Base-by-base conservation (phyloP, 805 yeast genomes). In the Metschnikowia bowlesiae region DNA sequence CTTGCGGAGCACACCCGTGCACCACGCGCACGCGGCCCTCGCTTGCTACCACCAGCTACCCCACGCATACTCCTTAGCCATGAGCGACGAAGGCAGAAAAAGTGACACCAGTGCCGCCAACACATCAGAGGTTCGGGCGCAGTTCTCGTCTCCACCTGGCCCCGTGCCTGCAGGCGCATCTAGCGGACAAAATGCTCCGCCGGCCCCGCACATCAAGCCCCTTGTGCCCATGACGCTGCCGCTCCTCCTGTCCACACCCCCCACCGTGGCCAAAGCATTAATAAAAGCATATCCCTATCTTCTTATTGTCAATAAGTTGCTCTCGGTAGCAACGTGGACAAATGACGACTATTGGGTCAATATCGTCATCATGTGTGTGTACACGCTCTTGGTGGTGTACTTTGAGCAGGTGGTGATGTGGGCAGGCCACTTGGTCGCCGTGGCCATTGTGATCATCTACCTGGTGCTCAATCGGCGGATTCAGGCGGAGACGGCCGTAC, bases 251-350 rank as follows among this genome's bases (percentile, higher is more conserved):
- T 82, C 89, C 1, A 94, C 99, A 0, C 98, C 98, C 2, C 94
- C 97, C 2, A 81, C 90, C 0, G 89, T 92, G 11, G 84, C 96
- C 31, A 87, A 88, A 59, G 88, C 94, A 2, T 75, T 92, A 46
- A 81, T 90, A 37, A 78, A 82, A 53, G 82, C 96, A 8, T 91
- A 92, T 64, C 98, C 98, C 1, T 89, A 89, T 63, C 73, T 92
- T 39, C 75, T 87, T 37, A 79, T 87, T 1, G 81, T 84, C 8
- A 89, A 91, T 65, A 82, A 83, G 56, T 54, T 80, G 2, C 73
- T 90, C 49, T 83, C 88, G 39, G 75, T 90, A 37, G 66, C 88
- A 35, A 91, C 98, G 0, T 92, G 99, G 99, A 87, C 97, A 2
- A 83, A 84, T 54, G 91, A 87, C 35, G 94, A 89, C 64, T 74